Evolutionary conservation across 305 asterid genomes (phyloP).

Genomic region (Solanum hybrid): DNA sequence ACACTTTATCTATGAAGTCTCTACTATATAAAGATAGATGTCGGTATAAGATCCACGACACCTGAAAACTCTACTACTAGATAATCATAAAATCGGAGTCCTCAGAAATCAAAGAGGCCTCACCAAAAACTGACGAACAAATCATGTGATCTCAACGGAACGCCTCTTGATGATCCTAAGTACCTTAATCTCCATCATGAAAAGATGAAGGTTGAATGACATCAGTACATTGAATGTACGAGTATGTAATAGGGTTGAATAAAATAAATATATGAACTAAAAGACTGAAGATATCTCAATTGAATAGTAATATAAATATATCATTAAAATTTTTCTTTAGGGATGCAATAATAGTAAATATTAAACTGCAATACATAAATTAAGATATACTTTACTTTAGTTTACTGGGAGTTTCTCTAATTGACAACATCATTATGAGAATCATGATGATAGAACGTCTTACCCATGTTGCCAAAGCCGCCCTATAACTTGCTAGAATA

Average conservation of each 20-base stretch:
- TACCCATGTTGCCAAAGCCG: not conserved
- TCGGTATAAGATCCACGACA: not conserved
- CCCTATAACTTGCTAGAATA: not conserved
- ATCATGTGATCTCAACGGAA: too few species aligned
- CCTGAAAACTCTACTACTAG: not conserved
- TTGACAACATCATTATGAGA: not conserved
- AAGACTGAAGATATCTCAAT: not conserved
- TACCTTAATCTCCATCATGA: not conserved
- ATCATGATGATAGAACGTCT: not conserved
- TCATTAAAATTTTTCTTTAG: too few species aligned
- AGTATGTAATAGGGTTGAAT: not conserved
- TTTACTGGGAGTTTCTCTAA: not conserved
- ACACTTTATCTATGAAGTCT: not conserved
- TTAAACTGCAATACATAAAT: not conserved
- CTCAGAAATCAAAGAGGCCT: not conserved
- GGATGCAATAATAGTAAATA: not conserved
- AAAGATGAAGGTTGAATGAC: not conserved
- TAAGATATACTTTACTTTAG: too few species aligned
- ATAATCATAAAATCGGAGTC: not conserved
- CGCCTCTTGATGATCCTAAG: not conserved
- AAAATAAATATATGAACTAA: not conserved
- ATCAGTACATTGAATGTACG: not conserved
- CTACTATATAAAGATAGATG: too few species aligned
- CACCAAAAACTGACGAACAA: not conserved
- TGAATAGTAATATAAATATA: too few species aligned